A percentile compares a stretch with the other conserved stretches of the same genome.
phyloP scores from a whole-genome alignment of 1,284 basidiomycete genomes.

The Trichosporon faecale region DNA sequence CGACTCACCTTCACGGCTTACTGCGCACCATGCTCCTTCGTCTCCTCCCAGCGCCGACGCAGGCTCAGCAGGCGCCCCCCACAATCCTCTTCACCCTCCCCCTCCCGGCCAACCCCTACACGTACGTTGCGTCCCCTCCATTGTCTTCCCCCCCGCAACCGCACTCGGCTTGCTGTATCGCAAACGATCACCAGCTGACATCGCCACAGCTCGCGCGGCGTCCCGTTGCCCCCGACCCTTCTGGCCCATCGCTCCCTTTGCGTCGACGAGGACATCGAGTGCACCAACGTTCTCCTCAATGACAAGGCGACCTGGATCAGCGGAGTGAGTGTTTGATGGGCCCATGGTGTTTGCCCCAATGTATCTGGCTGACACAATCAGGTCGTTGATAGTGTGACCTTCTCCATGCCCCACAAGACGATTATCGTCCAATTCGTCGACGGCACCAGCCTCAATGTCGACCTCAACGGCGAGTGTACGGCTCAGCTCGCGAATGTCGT shows the following conservation, averaged over 20 bases:
- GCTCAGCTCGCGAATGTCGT: conserved; percentile 42
- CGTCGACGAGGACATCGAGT: conserved; percentile 48
- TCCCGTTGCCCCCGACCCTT: conserved; percentile 51
- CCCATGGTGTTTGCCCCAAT: not conserved
- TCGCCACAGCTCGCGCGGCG: conserved; percentile 32
- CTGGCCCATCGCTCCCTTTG: conserved; percentile 48
- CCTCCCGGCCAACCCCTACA: conserved; percentile 59
- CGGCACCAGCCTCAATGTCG: conserved; percentile 38
- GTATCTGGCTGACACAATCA: conserved; percentile 14
- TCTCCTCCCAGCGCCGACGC: conserved; percentile 58
- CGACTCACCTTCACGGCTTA: not conserved
- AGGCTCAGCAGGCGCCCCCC: conserved; percentile 58
- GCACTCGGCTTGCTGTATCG: not conserved
- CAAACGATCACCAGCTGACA: conserved; percentile 4
- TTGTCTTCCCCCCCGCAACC: not conserved
- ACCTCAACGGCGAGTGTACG: conserved; percentile 36
- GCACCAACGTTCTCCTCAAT: conserved; percentile 49
- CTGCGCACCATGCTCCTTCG: conserved; percentile 62
- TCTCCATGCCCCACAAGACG: conserved; percentile 38
- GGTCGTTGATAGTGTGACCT: conserved; percentile 51
- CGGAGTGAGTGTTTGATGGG: conserved; percentile 33
- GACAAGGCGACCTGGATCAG: conserved; percentile 52
- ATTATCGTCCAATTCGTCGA: conserved; percentile 50
- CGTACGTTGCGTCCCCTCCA: conserved; percentile 35
- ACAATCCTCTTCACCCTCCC: conserved; percentile 69